phyloP scores from a whole-genome alignment of 2,329 filamentous ascomycete genomes.

The Pseudocercospora pini-densiflorae region DNA sequence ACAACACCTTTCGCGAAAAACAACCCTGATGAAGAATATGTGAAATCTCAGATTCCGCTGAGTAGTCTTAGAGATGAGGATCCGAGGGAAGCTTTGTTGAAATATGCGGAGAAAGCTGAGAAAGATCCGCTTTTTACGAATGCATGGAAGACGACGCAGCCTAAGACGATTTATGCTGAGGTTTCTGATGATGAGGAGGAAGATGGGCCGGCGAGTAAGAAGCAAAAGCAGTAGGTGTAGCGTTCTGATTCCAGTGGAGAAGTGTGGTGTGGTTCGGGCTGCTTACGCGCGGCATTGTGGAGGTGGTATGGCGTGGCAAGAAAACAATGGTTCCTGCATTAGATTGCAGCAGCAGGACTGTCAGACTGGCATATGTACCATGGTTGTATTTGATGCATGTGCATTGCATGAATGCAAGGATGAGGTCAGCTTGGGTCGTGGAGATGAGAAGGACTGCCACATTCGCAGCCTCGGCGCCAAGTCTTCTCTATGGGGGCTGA shows the following conservation, averaged over 20 bases:
- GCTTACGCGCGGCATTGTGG: neutral
- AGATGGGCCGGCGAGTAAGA: conserved; percentile 68
- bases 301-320: neutral
- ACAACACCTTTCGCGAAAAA: conserved; percentile 89
- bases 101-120: conserved; percentile 91
- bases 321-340: conserved; percentile 6
- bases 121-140: conserved; percentile 94
- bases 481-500: neutral
- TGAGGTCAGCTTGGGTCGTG: conserved; percentile 4
- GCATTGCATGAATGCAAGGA: conserved; percentile 2
- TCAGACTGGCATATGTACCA: neutral
- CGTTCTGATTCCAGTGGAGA: too few species aligned
- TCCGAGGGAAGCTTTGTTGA: conserved; percentile 88
- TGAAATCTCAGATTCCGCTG: conserved; percentile 85
- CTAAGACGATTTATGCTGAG: conserved; percentile 88
- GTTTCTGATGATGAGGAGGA: conserved; percentile 90
- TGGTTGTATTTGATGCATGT: neutral
- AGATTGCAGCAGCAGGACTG: neutral
- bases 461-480: neutral
- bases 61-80: conserved; percentile 96
- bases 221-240: conserved; percentile 21
- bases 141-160: conserved; percentile 90
- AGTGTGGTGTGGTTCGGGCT: neutral
- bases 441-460: conserved; percentile 1
- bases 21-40: conserved; percentile 87